phyloP scores from a whole-genome alignment of 169 alveolate species.

The Plasmodium berghei region DNA sequence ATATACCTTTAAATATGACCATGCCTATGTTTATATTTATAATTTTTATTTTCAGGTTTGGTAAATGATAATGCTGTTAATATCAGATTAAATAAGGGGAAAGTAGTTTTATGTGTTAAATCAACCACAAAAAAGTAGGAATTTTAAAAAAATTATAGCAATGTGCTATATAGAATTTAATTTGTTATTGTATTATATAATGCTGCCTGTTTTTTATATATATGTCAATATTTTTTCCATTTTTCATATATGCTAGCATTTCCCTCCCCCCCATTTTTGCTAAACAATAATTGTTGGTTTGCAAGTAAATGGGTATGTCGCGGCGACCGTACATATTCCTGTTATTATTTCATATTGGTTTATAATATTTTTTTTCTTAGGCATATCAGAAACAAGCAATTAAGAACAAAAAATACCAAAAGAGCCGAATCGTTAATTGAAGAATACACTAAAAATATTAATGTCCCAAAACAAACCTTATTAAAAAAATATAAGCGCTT shows the following conservation, averaged over 20 bases:
- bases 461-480: constrained; percentile 1
- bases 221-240: too few species aligned
- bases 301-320: too few species aligned
- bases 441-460: constrained; percentile 9
- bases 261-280: too few species aligned
- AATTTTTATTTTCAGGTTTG: constrained; percentile 22
- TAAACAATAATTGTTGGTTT: not conserved
- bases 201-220: too few species aligned
- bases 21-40: not conserved
- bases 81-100: constrained; percentile 33
- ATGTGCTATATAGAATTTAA: too few species aligned
- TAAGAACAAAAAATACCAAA: constrained; percentile 17
- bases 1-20: not conserved
- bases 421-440: constrained; percentile 25
- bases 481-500: constrained; percentile 52
- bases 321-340: not conserved
- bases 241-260: too few species aligned
- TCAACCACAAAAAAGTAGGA: not conserved
- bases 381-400: constrained; percentile 8
- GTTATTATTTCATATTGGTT: not conserved
- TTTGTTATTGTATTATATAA: too few species aligned
- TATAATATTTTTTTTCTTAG: constrained; percentile 12
- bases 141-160: not conserved
- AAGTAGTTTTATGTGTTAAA: constrained; percentile 42
- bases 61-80: constrained; percentile 38